These are phyloP conservation scores for Zanthoxylum bungeanum DNA, from an alignment of 345 rosid genomes.

Conservation along the genomic window DNA sequence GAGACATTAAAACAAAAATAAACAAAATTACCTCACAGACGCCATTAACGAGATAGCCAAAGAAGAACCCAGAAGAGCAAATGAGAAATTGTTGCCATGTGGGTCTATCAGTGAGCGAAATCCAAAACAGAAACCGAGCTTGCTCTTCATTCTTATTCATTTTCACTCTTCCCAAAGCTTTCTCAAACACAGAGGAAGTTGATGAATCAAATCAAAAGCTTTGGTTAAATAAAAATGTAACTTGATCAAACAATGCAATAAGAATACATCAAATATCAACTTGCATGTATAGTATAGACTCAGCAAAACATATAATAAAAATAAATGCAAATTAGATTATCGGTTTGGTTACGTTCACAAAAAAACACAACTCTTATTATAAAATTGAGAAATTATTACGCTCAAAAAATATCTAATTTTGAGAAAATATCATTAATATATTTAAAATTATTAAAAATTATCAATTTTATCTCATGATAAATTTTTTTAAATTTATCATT, in stretches of 20 bases:
- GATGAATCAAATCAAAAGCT: background rate
- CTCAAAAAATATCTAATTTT: background rate
- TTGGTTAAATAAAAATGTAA: background rate
- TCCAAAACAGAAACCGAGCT: constrained; percentile 53
- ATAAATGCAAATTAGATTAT: background rate
- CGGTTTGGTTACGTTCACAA: constrained; percentile 4
- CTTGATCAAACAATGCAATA: background rate
- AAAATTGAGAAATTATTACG: background rate
- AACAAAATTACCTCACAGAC: constrained; percentile 46
- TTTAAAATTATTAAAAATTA: too few relatives aligned
- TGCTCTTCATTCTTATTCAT: constrained; percentile 56
- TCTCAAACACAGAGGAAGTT: background rate
- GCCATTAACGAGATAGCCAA: constrained; percentile 65
- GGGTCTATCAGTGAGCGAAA: constrained; percentile 58
- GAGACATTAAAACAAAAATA: background rate
- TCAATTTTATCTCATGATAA: too few relatives aligned
- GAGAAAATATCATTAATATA: too few relatives aligned
- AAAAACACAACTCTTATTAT: background rate
- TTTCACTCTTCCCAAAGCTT: background rate
- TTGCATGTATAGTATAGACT: constrained; percentile 17
- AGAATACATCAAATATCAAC: too few relatives aligned
- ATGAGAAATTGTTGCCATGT: constrained; percentile 57
- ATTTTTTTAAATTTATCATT: too few relatives aligned
- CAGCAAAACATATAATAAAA: background rate
- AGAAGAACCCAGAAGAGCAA: constrained; percentile 64